phyloP scores from a whole-genome alignment of 306 rosid species.

The Ormosia semicastrata region DNA sequence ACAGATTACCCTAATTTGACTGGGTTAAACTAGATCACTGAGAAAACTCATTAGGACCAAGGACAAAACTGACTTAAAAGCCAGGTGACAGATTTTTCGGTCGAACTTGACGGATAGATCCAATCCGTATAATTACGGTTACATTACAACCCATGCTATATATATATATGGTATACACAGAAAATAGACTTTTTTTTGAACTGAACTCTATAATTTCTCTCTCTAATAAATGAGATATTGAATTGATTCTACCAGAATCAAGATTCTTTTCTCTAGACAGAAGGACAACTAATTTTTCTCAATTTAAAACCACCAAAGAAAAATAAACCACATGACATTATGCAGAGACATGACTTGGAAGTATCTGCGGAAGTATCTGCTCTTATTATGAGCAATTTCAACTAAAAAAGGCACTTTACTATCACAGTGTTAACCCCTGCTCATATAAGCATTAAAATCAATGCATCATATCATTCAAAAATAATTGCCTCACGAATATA shows the following conservation, averaged over 20 bases:
- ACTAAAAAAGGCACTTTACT: background rate
- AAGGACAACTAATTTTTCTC: background rate
- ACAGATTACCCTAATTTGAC: too few relatives aligned
- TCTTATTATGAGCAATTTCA: background rate
- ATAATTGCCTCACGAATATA: background rate
- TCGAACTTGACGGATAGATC: too few relatives aligned
- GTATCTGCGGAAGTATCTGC: conserved; percentile 3
- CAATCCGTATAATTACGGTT: background rate
- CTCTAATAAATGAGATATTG: background rate
- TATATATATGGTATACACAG: background rate
- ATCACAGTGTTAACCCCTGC: background rate
- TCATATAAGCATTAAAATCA: conserved; percentile 24
- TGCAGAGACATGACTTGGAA: background rate
- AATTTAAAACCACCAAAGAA: conserved; percentile 4
- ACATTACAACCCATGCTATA: background rate
- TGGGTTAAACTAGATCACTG: too few relatives aligned
- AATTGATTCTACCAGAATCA: conserved; percentile 2
- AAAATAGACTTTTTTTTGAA: too few relatives aligned
- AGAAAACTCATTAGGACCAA: too few relatives aligned
- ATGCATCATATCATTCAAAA: conserved; percentile 6
- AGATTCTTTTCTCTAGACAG: conserved; percentile 27
- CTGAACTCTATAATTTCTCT: background rate
- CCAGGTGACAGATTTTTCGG: too few relatives aligned
- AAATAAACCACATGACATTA: background rate
- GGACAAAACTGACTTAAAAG: too few relatives aligned